Evolutionary conservation across 1,284 basidiomycete genomes (phyloP), one percentile per base, ranked within the genome.

Genomic region (Boletus putidus): DNA sequence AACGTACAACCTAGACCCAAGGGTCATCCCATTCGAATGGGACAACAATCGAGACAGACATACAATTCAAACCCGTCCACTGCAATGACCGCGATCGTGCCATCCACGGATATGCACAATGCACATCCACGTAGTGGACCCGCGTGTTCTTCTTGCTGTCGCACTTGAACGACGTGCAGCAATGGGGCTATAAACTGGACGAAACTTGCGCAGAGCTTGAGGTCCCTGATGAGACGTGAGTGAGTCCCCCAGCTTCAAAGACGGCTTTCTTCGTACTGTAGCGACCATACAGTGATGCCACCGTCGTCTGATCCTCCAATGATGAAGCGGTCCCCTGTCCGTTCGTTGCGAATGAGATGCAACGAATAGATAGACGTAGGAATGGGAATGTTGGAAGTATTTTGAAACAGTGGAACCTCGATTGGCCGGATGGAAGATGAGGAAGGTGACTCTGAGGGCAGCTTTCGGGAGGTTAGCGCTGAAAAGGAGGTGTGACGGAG

Each of bases 41-140:
- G 50, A 57, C 35, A 46, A 53, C 21, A 42, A 36, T 52, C 25
- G 53, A 50, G 14, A 60, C 33, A 47, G 39, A 75, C 89, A 64
- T 67, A 94, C 92, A 91, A 81, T 56, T 91, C 85, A 66, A 89
- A 86, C 2, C 83, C 86, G 60, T 90, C 87, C n/a, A 96, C 71
- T 0, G 82, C 83, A 49, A 97, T 79, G 10, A 94, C 80, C 0
- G 87, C 92, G 48, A 94, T 83, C 1, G 92, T 92, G 1, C 95
- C 94, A 64, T 94, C 92, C 37, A 77, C 70, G 0, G 92, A 85
- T 4, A 93, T 74, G 68, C 90, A 93, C 18, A 96, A 73, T 2
- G 87, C 77, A 69, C 88, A 91, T 5, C 86, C 91, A 49, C 80
- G 79, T 35, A 96, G 70, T 8, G 85, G 79, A 1, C 87, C 85